Percentiles rank a stretch among this genome's conserved stretches.
These are phyloP conservation scores for Curvularia spicifera DNA, from an alignment of 2,329 filamentous ascomycete species.

Conservation along the genomic window DNA sequence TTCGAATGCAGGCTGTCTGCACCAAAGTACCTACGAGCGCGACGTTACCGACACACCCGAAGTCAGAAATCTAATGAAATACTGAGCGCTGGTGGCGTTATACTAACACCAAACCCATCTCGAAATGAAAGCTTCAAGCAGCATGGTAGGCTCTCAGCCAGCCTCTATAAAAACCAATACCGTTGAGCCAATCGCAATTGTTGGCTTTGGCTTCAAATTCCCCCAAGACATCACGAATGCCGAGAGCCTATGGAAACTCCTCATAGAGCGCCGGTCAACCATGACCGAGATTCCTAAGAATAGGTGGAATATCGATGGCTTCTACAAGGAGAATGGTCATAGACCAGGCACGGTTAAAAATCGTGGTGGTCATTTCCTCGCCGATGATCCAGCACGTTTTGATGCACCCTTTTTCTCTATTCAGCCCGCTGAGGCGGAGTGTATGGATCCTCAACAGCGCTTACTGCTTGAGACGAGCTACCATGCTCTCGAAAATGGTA, in stretches of 20 bases:
- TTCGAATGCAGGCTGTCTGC: neutral
- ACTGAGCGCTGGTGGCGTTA: neutral
- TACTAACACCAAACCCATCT: neutral
- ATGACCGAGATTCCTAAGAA: conserved; percentile 26
- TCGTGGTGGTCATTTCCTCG: conserved; percentile 29
- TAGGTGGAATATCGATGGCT: conserved; percentile 28
- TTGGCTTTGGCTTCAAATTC: conserved; percentile 45
- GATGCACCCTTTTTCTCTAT: conserved; percentile 36
- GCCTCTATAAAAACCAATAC: neutral
- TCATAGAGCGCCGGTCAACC: conserved; percentile 21
- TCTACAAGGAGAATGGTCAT: conserved; percentile 21
- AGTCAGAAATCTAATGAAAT: neutral
- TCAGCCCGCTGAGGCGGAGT: conserved; percentile 24
- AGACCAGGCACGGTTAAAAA: conserved; percentile 18
- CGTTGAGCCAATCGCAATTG: conserved; percentile 37
- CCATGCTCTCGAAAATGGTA: conserved; percentile 39
- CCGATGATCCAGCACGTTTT: conserved; percentile 26
- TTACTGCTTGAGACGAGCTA: conserved; percentile 36
- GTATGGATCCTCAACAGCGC: conserved; percentile 39
- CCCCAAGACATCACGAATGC: conserved; percentile 25
- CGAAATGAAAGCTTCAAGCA: neutral
- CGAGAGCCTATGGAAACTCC: conserved; percentile 32
- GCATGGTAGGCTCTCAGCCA: neutral
- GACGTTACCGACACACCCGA: neutral
- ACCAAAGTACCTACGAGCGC: neutral